Conservation (phyloP, 1,284 basidiomycete genomes). For the Sutorius eximius region DNA sequence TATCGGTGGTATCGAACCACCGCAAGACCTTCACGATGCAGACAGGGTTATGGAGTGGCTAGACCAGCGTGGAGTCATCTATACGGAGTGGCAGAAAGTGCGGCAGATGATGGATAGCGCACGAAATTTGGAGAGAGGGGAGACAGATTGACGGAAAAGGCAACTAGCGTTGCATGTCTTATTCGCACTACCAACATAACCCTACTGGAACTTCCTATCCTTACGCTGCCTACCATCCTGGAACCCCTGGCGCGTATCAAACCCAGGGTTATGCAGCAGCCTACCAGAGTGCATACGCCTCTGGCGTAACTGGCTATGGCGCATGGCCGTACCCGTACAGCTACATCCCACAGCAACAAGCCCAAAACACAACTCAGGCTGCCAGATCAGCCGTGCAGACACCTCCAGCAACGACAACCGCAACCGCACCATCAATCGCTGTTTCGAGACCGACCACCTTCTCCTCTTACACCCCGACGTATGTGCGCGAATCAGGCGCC, state of each 20-base stretch:
- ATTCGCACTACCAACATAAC: constrained; percentile 37
- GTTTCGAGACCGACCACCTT: constrained; percentile 40
- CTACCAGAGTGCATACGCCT: constrained; percentile 45
- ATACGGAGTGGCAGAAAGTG: constrained; percentile 64
- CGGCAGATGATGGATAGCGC: constrained; percentile 74
- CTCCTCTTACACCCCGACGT: constrained; percentile 55
- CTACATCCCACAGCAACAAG: constrained; percentile 49
- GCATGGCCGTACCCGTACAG: constrained; percentile 59
- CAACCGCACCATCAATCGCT: constrained; percentile 17
- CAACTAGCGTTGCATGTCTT: constrained; percentile 28
- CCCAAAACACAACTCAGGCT: constrained; percentile 30
- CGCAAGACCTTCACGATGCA: constrained; percentile 63
- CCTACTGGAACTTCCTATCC: constrained; percentile 52
- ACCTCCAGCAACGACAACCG: constrained; percentile 24
- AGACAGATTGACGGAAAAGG: constrained; percentile 16
- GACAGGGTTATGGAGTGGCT: constrained; percentile 83
- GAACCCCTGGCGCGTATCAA: constrained; percentile 37
- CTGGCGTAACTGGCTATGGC: constrained; percentile 52
- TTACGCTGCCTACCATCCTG: constrained; percentile 50
- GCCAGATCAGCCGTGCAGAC: constrained; percentile 40
- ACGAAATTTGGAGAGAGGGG: constrained; percentile 58
- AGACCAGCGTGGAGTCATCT: constrained; percentile 67
- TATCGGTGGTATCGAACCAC: constrained; percentile 53
- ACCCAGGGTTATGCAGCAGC: constrained; percentile 43
- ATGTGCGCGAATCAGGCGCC: constrained; percentile 50